A percentile compares a stretch with the other conserved stretches of the same genome.
Evolutionary conservation across 75 land plant species (phyloP).

Genomic region (Ceratopteris richardii): DNA sequence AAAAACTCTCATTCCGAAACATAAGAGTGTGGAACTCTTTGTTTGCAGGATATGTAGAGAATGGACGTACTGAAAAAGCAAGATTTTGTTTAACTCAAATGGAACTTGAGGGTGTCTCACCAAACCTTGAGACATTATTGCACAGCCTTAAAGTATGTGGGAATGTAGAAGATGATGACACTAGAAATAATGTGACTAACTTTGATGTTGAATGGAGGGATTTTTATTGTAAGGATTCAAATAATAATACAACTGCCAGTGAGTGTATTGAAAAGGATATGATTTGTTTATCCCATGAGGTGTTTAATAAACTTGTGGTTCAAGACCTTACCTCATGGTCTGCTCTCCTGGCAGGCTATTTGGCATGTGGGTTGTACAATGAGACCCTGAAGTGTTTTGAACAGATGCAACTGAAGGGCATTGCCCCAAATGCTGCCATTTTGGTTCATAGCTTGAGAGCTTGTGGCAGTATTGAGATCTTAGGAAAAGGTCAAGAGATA

Average conservation of each 20-base stretch:
- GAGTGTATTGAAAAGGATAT: too few relatives aligned
- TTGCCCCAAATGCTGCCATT: neutral
- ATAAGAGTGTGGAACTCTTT: slow-evolving; percentile 36
- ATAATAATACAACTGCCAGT: too few relatives aligned
- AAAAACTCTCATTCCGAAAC: slow-evolving; percentile 30
- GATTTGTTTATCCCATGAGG: too few relatives aligned
- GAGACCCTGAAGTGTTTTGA: slow-evolving; percentile 10
- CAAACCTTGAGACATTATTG: neutral
- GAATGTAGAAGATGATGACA: neutral
- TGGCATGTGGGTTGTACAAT: too few relatives aligned
- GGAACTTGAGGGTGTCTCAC: slow-evolving; percentile 12
- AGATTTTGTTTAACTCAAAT: slow-evolving; percentile 18
- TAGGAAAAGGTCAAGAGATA: slow-evolving; percentile 1
- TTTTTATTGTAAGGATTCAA: too few relatives aligned
- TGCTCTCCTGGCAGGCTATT: too few relatives aligned
- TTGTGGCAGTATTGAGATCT: neutral
- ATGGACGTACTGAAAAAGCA: slow-evolving; percentile 20
- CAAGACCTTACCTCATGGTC: too few relatives aligned
- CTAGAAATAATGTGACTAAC: too few relatives aligned
- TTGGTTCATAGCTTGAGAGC: neutral
- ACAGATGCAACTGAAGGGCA: slow-evolving; percentile 21
- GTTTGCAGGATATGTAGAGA: slow-evolving; percentile 24
- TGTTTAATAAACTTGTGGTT: too few relatives aligned
- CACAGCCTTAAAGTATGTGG: neutral
- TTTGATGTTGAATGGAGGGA: too few relatives aligned